Base-by-base conservation (phyloP, 179 eudicot species). In the Nepenthes alata region DNA sequence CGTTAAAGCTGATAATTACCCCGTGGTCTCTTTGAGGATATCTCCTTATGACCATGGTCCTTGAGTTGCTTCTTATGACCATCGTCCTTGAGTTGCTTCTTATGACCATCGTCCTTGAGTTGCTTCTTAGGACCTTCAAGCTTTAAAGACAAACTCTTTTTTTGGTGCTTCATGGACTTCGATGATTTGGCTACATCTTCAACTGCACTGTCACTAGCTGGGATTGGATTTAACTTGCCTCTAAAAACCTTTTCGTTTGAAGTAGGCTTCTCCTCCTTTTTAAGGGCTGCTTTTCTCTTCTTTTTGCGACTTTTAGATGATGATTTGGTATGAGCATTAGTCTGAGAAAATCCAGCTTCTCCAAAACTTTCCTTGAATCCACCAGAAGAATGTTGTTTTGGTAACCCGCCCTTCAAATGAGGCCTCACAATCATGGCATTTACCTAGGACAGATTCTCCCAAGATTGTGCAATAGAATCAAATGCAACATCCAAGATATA, bases 391-490 rank as follows among this genome's bases (percentile, higher is more conserved):
- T 55, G 67, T 53, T 60, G 52, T 47, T 58, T 74, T 25, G 51
- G 67, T 49, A 53, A 54, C 39, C 45, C 65, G 3, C 65, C 60
- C 16, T 70, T 70, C 11, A 6, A 37, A 37, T 53, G 69, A 57
- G 74, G 67, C 64, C 55, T 74, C 35, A 72, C 78, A 53, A 74
- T 61, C 62, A 59, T 58, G 34, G 78, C 74, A 37, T 53, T 70
- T 6, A 74, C 60, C 74, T 74, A 61, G 62, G 16, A 53, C 41
- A 66, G 58, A 55, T 13, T 50, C 53, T 11, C n/a, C 2, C 15
- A 11, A 8, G 12, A 50, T 7, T 15, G 11, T 35, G 10, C 3
- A 53, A 25, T 55, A 58, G 15, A 35, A 11, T 51, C 16, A 49
- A 6, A 6, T 0, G 49, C 47, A 7, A 37, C 15, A 13, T n/a